Conservation (phyloP, 371 early-diverging fungal species). For the Cokeromyces recurvatus region DNA sequence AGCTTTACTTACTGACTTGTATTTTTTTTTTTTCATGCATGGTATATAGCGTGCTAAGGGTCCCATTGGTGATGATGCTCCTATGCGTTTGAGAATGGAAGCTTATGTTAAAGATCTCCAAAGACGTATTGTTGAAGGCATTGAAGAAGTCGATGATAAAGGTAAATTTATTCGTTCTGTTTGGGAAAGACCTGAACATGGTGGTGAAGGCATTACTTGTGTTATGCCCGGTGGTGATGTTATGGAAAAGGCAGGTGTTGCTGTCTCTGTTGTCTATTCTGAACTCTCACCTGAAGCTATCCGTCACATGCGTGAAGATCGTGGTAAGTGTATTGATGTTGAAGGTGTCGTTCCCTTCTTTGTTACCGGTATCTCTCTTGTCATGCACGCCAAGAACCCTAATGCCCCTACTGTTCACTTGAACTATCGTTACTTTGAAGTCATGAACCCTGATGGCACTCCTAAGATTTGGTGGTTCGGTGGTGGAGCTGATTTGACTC, state of each 20-base stretch:
- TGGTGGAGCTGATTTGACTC: constrained; percentile 84
- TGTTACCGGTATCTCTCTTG: constrained; percentile 89
- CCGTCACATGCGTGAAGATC: constrained; percentile 76
- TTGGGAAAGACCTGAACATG: constrained; percentile 79
- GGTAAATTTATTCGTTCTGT: constrained; percentile 65
- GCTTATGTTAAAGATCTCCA: constrained; percentile 74
- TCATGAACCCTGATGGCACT: constrained; percentile 56
- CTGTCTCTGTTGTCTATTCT: constrained; percentile 76
- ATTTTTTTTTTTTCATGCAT: neutral
- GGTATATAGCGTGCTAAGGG: constrained; percentile 18
- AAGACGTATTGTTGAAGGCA: constrained; percentile 52
- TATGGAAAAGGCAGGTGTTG: constrained; percentile 95
- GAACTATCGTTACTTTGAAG: constrained; percentile 97
- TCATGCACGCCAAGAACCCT: constrained; percentile 95
- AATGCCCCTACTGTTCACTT: constrained; percentile 93
- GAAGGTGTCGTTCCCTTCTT: constrained; percentile 66
- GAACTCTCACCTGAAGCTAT: constrained; percentile 70
- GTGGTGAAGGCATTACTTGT: constrained; percentile 90
- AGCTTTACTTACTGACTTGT: neutral
- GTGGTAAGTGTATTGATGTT: constrained; percentile 46
- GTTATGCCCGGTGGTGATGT: constrained; percentile 89
- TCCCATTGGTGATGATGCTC: constrained; percentile 21
- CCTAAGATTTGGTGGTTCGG: constrained; percentile 84
- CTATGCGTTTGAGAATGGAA: constrained; percentile 86
- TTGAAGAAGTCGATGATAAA: constrained; percentile 61